Evolutionary conservation across 345 rosid species (phyloP), one percentile per base, ranked within the genome.

Genomic region (Linum trigynum): DNA sequence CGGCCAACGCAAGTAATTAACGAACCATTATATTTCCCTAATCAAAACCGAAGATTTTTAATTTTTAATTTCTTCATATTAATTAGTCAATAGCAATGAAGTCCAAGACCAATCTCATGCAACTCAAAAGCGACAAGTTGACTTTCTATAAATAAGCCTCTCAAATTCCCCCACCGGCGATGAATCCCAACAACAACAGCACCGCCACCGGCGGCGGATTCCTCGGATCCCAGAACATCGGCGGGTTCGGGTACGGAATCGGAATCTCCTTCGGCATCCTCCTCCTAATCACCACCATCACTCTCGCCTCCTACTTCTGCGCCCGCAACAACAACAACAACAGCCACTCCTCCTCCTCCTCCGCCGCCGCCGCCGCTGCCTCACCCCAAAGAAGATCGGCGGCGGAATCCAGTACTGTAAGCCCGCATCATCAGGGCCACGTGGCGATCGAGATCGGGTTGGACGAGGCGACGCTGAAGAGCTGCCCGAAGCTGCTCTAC

Each of bases 401-500:
- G 72, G 1, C 59, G 32, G 32, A 23, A 23, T 23, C 32, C 32
- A 23, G 32, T 23, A 23, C 45, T 5, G 63, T 57, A 12, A 68
- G 65, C 5, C 63, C 43, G 2, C 17, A 16, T 15, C 66, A 56
- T 8, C 74, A 58, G 12, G 81, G 71, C 1, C 40, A 16, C 65
- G 9, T 67, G 8, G 76, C 71, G 7, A 63, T 80, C 16, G 95
- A 81, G 0, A 60, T 65, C 0, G 99, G 98, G 4, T 80, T 90
- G 1, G 89, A 92, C 37, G 97, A 92, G 71, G 86, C 72, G 16
- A 85, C 87, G 35, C 78, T 92, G 5, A 79, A 75, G 38, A 80
- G 85, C 74, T 92, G 88, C 51, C 97, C 98, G 4, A 90, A 75
- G 83, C 50, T 90, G 64, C 79, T 75, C 0, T 92, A 88, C 51